phyloP scores from a whole-genome alignment of 768 basidiomycete species.

The Russula emetica region DNA sequence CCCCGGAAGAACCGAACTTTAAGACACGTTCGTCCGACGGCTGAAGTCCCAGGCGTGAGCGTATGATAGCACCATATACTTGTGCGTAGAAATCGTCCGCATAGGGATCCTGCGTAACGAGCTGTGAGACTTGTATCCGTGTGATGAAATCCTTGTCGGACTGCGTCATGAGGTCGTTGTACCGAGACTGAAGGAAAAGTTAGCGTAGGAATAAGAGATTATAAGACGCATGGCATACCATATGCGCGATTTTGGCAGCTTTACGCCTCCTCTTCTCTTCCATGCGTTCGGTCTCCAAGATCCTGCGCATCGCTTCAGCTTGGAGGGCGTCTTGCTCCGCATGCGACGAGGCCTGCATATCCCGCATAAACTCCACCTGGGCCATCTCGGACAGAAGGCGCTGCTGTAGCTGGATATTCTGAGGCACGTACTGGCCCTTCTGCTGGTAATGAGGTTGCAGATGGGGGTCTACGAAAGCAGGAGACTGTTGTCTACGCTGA shows the following conservation, averaged over 20 bases:
- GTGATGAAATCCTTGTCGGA: constrained; percentile 99
- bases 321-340: constrained; percentile 67
- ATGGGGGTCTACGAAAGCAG: constrained; percentile 29
- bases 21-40: constrained; percentile 73
- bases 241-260: constrained; percentile 82
- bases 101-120: constrained; percentile 96
- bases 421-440: constrained; percentile 51
- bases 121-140: constrained; percentile 96
- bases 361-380: constrained; percentile 62
- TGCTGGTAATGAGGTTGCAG: constrained; percentile 45
- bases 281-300: constrained; percentile 85
- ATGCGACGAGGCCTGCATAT: constrained; percentile 56
- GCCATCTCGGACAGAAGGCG: constrained; percentile 72
- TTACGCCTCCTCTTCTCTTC: constrained; percentile 79
- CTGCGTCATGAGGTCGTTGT: constrained; percentile 94
- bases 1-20: constrained; percentile 78
- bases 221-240: constrained; percentile 48
- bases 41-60: constrained; percentile 72
- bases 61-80: constrained; percentile 82
- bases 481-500: constrained; percentile 46
- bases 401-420: constrained; percentile 69
- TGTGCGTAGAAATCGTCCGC: constrained; percentile 98
- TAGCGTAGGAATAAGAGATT: not conserved
- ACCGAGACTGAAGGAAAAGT: constrained; percentile 57
- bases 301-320: constrained; percentile 80